Base-by-base conservation (phyloP, 1,284 basidiomycete species). In the Mrakiaceae sp. region DNA sequence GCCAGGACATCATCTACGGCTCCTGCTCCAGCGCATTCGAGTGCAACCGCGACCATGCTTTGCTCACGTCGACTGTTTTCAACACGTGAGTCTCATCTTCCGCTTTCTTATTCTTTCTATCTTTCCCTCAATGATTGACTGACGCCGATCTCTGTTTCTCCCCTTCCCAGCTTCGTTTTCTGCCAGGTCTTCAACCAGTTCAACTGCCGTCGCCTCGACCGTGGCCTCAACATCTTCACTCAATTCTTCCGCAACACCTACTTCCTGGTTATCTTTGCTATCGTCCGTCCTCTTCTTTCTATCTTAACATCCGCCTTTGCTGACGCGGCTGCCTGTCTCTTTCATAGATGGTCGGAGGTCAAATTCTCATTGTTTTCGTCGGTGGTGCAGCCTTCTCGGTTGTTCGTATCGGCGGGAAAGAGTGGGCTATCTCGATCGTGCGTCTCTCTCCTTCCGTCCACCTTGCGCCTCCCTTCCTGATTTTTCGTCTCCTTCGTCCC, bases 341-440 rank as follows among this genome's bases (percentile, higher is more conserved):
- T 53, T 62, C 48, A 8, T 62, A 27, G 39, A 88, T 94, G 83
- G 82, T 96, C 70, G 89, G 80, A 27, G 82, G 88, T 54, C 95
- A 98, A 75, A 75, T 94, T 61, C 71, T 95, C 64, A 95, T 98
- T 69, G 87, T 97, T 67, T 92, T 92, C 71, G 81, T 97, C 62
- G 95, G 94, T 65, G 89, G 90, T 46, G 82, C 87, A 3, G 93
- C 93, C 0, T 98, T 98, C 81, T 85, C 87, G 71, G 95, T 98
- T n/a, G 86, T 83, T 0, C 80, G 74, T 5, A 85, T 98, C 62
- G 78, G 78, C 60, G 89, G 87, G 44, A 83, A 83, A 52, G 90
- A 96, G 75, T 99, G 96, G 96, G 93, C 84, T 60, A 91, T 98
- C 69, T 90, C 89, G 1, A 79, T 98, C 62, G 85, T 88, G 40